A percentile compares a stretch with the other conserved stretches of the same genome.
Conservation (phyloP, 805 yeast genomes). For the Lipomyces kockii region DNA sequence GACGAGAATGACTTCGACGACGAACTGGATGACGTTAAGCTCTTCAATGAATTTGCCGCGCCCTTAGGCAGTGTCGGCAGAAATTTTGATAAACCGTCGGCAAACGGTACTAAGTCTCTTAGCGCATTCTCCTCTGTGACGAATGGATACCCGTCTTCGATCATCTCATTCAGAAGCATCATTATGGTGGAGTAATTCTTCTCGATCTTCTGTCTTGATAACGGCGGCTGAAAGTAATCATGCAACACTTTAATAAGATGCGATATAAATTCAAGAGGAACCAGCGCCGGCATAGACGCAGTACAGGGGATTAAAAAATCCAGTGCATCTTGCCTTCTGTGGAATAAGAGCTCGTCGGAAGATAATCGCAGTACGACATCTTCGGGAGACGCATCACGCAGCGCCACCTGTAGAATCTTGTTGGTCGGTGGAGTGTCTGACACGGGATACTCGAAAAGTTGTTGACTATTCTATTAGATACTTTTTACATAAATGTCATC, state of each 20-base stretch:
- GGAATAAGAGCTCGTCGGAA: constrained; percentile 43
- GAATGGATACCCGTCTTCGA: constrained; percentile 77
- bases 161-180: constrained; percentile 72
- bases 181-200: constrained; percentile 73
- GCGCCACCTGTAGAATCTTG: constrained; percentile 41
- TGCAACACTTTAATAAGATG: constrained; percentile 57
- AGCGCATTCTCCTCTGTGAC: constrained; percentile 72
- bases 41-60: constrained; percentile 36
- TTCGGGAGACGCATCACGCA: constrained; percentile 21
- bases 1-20: constrained; percentile 14
- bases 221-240: constrained; percentile 62
- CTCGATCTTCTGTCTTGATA: constrained; percentile 49
- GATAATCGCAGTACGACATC: constrained; percentile 37
- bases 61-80: constrained; percentile 49
- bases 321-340: constrained; percentile 39
- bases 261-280: constrained; percentile 59
- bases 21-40: constrained; percentile 24
- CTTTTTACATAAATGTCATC: background rate
- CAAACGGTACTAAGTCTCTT: constrained; percentile 70
- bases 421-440: constrained; percentile 45
- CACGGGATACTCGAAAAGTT: constrained; percentile 49
- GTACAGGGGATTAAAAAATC: constrained; percentile 43
- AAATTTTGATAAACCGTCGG: constrained; percentile 58
- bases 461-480: constrained; percentile 40
- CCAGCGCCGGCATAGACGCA: constrained; percentile 52